Percentiles rank a stretch among this genome's conserved stretches.
Evolutionary conservation across 257 asterid genomes (phyloP).

Genomic region (Fraxinus pennsylvanica): DNA sequence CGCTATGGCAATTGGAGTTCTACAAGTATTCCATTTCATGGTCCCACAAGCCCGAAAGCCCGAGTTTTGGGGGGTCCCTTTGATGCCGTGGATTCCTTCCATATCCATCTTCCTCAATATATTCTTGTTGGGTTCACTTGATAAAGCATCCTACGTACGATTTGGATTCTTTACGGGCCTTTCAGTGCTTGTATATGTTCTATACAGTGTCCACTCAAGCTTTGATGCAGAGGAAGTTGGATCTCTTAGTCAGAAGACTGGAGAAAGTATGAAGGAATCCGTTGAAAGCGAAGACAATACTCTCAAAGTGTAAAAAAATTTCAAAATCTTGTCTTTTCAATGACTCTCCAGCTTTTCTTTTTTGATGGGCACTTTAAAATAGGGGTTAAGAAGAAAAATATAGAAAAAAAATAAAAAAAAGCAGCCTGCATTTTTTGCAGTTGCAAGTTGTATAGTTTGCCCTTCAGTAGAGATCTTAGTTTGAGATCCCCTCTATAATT

Average conservation of each 20-base stretch:
- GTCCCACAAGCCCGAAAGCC: slow-evolving; percentile 80
- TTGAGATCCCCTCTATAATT: slow-evolving; percentile 26
- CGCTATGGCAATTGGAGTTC: slow-evolving; percentile 47
- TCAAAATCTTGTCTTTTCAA: not conserved
- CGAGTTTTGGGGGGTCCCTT: slow-evolving; percentile 91
- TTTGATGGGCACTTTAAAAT: slow-evolving; percentile 27
- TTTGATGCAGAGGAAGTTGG: slow-evolving; percentile 84
- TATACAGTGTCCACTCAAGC: slow-evolving; percentile 88
- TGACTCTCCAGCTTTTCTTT: slow-evolving; percentile 31
- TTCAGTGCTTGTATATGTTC: slow-evolving; percentile 57
- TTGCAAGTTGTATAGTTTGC: slow-evolving; percentile 43
- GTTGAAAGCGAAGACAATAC: slow-evolving; percentile 47
- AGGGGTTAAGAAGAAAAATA: not conserved
- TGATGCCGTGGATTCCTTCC: slow-evolving; percentile 98
- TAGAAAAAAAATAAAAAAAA: slow-evolving; percentile 3
- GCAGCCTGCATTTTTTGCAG: slow-evolving; percentile 34
- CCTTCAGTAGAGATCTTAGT: slow-evolving; percentile 22
- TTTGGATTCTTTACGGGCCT: slow-evolving; percentile 79
- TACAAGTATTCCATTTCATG: slow-evolving; percentile 60
- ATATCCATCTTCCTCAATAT: slow-evolving; percentile 79
- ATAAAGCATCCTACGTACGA: slow-evolving; percentile 58
- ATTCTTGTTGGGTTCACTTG: slow-evolving; percentile 77
- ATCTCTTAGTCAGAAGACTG: slow-evolving; percentile 48
- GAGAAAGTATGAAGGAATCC: slow-evolving; percentile 54
- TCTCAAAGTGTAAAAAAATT: slow-evolving; percentile 42